phyloP scores from a whole-genome alignment of 257 asterid species.

The Nicotiana obtusifolia region DNA sequence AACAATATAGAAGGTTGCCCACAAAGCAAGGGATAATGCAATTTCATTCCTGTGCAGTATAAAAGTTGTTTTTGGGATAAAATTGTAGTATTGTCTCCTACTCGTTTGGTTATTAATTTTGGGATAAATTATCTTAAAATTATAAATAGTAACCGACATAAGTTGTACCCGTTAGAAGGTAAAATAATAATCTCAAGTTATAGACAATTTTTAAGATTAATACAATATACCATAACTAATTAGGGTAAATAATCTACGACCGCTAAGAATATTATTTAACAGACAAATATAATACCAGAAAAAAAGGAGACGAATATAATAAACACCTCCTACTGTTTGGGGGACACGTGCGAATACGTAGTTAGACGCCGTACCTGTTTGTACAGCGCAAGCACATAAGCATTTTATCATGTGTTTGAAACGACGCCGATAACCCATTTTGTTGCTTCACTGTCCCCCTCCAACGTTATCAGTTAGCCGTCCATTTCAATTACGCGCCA shows the following conservation, averaged over 20 bases:
- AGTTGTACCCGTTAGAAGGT: too few relatives aligned
- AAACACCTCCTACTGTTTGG: background rate
- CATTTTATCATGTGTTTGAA: slow-evolving; percentile 17
- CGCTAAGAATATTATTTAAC: too few relatives aligned
- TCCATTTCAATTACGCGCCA: slow-evolving; percentile 14
- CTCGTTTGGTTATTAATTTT: too few relatives aligned
- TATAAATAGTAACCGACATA: too few relatives aligned
- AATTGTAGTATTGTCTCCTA: too few relatives aligned
- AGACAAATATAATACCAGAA: too few relatives aligned
- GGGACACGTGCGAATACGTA: background rate
- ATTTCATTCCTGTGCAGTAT: background rate
- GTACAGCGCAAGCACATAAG: slow-evolving; percentile 16
- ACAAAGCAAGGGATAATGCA: background rate
- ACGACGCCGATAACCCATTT: slow-evolving; percentile 17
- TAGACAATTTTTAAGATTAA: too few relatives aligned
- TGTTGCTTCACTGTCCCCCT: background rate
- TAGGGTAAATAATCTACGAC: too few relatives aligned
- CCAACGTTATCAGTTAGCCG: background rate
- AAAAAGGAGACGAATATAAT: background rate
- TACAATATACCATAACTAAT: too few relatives aligned
- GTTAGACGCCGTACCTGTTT: slow-evolving; percentile 3
- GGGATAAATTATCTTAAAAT: too few relatives aligned
- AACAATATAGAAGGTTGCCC: background rate
- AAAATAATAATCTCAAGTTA: too few relatives aligned
- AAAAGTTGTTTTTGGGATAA: too few relatives aligned